These are phyloP conservation scores for Epichloe uncinata DNA, from an alignment of 2,329 filamentous ascomycete genomes.

Conservation along the genomic window DNA sequence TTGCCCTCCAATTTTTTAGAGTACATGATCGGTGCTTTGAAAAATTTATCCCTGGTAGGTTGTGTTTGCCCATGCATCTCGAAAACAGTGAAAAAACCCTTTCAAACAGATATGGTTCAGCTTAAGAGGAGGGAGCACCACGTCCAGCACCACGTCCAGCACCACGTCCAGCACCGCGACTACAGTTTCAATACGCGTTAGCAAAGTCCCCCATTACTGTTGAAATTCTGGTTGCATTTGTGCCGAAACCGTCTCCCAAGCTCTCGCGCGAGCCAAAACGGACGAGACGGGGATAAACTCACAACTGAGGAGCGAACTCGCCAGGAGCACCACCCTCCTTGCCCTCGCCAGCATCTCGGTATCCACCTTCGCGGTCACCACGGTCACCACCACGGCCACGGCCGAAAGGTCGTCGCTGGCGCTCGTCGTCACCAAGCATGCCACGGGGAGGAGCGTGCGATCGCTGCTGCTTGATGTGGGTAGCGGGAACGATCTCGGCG, in stretches of 20 bases:
- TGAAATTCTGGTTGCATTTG: too few relatives aligned
- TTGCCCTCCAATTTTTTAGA: conserved; percentile 30
- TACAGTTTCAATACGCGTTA: conserved; percentile 17
- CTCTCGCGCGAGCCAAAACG: neutral
- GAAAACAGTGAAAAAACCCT: conserved; percentile 26
- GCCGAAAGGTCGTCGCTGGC: conserved; percentile 73
- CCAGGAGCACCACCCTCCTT: conserved; percentile 89
- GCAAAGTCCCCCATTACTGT: neutral
- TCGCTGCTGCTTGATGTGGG: conserved; percentile 99
- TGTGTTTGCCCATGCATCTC: conserved; percentile 27
- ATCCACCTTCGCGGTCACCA: conserved; percentile 78
- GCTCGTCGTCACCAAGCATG: conserved; percentile 83
- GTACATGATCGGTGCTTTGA: conserved; percentile 29
- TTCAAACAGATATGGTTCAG: conserved; percentile 23
- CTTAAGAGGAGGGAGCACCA: conserved; percentile 55
- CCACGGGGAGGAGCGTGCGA: conserved; percentile 95
- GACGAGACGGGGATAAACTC: conserved; percentile 24
- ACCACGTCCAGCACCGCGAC: conserved; percentile 69
- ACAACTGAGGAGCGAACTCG: conserved; percentile 87
- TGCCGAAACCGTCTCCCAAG: too few relatives aligned
- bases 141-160: conserved; percentile 57
- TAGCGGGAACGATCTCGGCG: conserved; percentile 97
- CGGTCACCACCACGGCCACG: conserved; percentile 56
- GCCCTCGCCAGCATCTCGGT: conserved; percentile 74
- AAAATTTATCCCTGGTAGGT: neutral